Conservation (phyloP, 805 yeast genomes). For the Blastobotrys muscicola region DNA sequence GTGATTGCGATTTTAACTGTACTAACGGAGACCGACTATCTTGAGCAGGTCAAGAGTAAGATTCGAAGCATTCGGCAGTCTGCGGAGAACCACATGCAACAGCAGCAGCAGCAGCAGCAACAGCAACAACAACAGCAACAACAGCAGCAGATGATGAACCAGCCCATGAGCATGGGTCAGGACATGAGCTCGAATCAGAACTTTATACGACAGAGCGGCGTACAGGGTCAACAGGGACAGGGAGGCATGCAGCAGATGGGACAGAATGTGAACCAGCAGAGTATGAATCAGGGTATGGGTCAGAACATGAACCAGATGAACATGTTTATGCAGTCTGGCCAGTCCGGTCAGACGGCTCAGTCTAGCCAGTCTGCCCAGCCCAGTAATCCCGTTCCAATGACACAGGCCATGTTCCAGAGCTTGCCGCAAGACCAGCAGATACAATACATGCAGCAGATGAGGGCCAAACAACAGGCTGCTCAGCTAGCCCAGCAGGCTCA, state of each 20-base stretch:
- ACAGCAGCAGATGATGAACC: constrained; percentile 5
- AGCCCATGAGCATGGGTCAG: constrained; percentile 4
- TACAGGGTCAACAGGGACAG: constrained; percentile 21
- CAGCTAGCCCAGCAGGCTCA: constrained; percentile 16
- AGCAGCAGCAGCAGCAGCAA: constrained; percentile 14
- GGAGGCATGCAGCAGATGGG: constrained; percentile 22
- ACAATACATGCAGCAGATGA: constrained; percentile 15
- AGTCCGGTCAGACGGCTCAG: constrained; percentile 5
- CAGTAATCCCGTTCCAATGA: constrained; percentile 4
- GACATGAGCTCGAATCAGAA: constrained; percentile 5
- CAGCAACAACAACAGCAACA: constrained; percentile 12
- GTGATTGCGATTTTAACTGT: constrained; percentile 8
- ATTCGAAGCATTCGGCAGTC: constrained; percentile 11
- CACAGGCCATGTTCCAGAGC: constrained; percentile 11
- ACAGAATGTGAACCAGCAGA: constrained; percentile 14
- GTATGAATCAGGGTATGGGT: constrained; percentile 11
- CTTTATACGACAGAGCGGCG: constrained; percentile 12
- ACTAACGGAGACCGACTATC: constrained; percentile 2
- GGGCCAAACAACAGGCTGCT: constrained; percentile 8
- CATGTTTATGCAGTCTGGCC: constrained; percentile 6
- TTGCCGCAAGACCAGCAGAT: constrained; percentile 19
- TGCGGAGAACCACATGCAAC: constrained; percentile 13
- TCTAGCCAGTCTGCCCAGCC: not conserved
- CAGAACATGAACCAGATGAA: constrained; percentile 16
- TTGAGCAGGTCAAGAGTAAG: not conserved